Evolutionary conservation across 2,329 filamentous ascomycete genomes (phyloP).

Genomic region (Cryphonectria japonica): DNA sequence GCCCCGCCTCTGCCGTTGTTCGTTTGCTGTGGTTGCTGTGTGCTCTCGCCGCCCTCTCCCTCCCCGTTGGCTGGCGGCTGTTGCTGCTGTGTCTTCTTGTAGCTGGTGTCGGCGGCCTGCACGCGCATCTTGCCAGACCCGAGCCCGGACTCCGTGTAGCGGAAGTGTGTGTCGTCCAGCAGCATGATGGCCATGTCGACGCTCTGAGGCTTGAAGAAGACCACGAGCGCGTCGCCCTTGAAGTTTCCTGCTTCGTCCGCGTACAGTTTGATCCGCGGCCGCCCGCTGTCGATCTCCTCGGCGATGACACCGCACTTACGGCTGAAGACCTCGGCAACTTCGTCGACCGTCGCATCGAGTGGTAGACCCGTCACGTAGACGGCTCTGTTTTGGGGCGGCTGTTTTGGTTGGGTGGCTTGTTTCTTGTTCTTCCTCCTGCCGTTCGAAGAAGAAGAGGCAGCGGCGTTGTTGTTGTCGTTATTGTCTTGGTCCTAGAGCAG

Average conservation of each 20-base stretch:
- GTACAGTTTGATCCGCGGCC: slow-evolving; percentile 92
- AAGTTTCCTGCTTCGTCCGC: slow-evolving; percentile 78
- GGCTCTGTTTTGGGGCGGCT: slow-evolving; percentile 74
- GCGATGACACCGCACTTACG: slow-evolving; percentile 87
- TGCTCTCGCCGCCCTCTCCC: slow-evolving; percentile 43
- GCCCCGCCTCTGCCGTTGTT: slow-evolving; percentile 15
- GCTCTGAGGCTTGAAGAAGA: slow-evolving; percentile 95
- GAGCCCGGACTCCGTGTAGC: slow-evolving; percentile 60
- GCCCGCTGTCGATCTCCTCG: slow-evolving; percentile 87
- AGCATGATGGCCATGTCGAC: slow-evolving; percentile 83
- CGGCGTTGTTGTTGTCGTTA: slow-evolving; percentile 38
- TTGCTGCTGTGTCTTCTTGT: slow-evolving; percentile 83
- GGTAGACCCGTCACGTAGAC: slow-evolving; percentile 92
- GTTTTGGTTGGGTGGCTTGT: slow-evolving; percentile 43
- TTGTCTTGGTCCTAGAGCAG: slow-evolving; percentile 36
- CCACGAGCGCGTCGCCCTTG: slow-evolving; percentile 90
- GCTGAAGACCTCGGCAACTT: slow-evolving; percentile 83
- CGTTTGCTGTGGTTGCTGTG: slow-evolving; percentile 40
- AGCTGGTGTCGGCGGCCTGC: slow-evolving; percentile 83
- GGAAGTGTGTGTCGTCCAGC: slow-evolving; percentile 81
- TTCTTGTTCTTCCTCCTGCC: slow-evolving; percentile 39
- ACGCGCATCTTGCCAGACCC: slow-evolving; percentile 73
- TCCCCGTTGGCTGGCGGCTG: slow-evolving; percentile 37
- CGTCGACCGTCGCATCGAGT: slow-evolving; percentile 73
- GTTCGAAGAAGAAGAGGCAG: slow-evolving; percentile 16